Evolutionary conservation across 148 eudicot species (phyloP), one percentile per base, ranked within the genome.

Genomic region (Vaccinium macrocarpon): DNA sequence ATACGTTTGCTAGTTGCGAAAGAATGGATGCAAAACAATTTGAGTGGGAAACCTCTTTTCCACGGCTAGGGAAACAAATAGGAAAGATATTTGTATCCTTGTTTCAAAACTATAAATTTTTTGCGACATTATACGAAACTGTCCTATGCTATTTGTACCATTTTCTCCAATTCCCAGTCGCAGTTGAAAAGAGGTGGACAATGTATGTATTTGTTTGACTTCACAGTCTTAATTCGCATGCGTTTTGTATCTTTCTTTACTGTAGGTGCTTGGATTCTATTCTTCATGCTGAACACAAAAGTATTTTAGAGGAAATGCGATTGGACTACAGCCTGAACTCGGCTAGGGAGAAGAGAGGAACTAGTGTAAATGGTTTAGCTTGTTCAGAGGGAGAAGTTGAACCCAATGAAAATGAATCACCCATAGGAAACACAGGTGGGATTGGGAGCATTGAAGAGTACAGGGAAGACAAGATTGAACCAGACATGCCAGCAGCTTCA

Each of bases 261-360:
- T 78, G 48, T 84, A 96, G 99, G 88, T 89, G 94, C 72, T 88
- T 96, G 91, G 98, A 96, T 78, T 91, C 93, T 9, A 92, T 94
- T 85, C 90, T 96, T 87, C 98, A 94, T 79, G 99, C 98, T 83
- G 98, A 96, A 80, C 99, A 96, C 86, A 96, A 94, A 86, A 84
- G 82, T 56, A 88, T 93, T 83, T 84, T 96, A 83, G 99, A 96
- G 90, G 98, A 93, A 87, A 94, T 96, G 97, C 90, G 99, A 78
- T 90, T 84, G 78, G 95, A 96, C 88, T 93, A 88, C 88, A 90
- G 86, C 78, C 88, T 90, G 62, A 81, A 89, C 66, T 92, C 86
- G 56, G 74, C 90, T 32, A 64, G 68, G 38, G 83, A 86, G 51
- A 77, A 85, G 74, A 85, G 87, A 74, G 79, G 71, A 51, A 52